Percentiles rank a stretch among this genome's conserved stretches.
phyloP scores from a whole-genome alignment of 495 filamentous ascomycete genomes.

The Lepraria neglecta region DNA sequence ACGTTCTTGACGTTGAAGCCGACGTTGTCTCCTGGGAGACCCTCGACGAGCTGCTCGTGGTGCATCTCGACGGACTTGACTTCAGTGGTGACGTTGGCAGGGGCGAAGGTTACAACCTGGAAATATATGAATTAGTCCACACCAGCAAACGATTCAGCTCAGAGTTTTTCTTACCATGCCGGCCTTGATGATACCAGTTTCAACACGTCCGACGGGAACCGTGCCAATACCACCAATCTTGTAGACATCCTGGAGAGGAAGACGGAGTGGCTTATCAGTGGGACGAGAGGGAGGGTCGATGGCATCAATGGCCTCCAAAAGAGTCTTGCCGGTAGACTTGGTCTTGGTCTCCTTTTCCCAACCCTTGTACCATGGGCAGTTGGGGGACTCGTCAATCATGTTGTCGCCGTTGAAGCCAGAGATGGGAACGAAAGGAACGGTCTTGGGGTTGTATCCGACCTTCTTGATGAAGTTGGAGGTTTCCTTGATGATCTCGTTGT shows the following conservation, averaged over 20 bases:
- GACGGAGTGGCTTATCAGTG: slow-evolving; percentile 96
- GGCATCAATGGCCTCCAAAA: slow-evolving; percentile 96
- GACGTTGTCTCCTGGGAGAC: slow-evolving; percentile 98
- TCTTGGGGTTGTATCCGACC: slow-evolving; percentile 99
- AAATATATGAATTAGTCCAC: neutral
- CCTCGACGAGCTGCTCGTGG: slow-evolving; percentile 97
- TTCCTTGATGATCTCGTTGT: slow-evolving; percentile 99
- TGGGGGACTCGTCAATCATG: slow-evolving; percentile 88
- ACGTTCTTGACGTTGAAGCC: slow-evolving; percentile 99
- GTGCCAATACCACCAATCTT: slow-evolving; percentile 99
- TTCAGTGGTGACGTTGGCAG: slow-evolving; percentile 98
- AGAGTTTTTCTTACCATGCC: slow-evolving; percentile 63
- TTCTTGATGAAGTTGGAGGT: slow-evolving; percentile 99
- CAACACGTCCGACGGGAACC: slow-evolving; percentile 98
- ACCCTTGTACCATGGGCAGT: slow-evolving; percentile 99
- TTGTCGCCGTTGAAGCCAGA: slow-evolving; percentile 99
- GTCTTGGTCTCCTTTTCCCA: slow-evolving; percentile 99
- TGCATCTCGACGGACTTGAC: slow-evolving; percentile 99
- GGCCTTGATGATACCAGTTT: slow-evolving; percentile 96
- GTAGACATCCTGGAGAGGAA: slow-evolving; percentile 99
- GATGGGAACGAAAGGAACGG: slow-evolving; percentile 97
- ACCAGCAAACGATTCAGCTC: slow-evolving; percentile 42
- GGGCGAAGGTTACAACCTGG: slow-evolving; percentile 63
- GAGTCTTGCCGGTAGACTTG: slow-evolving; percentile 90
- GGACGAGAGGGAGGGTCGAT: slow-evolving; percentile 87